Percentiles rank a stretch among this genome's conserved stretches.
These are phyloP conservation scores for Striga hermonthica DNA, from an alignment of 305 asterid genomes.

Conservation along the genomic window DNA sequence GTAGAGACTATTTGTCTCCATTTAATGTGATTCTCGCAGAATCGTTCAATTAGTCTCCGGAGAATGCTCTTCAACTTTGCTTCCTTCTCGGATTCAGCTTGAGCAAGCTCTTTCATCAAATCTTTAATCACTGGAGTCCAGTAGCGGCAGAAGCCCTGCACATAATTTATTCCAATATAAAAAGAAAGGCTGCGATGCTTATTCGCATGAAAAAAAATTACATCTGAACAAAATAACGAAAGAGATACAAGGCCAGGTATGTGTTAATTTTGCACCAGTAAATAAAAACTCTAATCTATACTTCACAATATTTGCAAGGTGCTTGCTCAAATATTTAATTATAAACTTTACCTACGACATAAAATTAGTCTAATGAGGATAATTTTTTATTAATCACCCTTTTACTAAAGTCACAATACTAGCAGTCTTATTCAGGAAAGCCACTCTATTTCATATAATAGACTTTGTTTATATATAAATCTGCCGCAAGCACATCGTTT, in stretches of 20 bases:
- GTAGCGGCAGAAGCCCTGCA: constrained; percentile 86
- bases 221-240: constrained; percentile 18
- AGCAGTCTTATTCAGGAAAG: constrained; percentile 19
- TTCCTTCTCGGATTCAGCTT: constrained; percentile 87
- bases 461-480: neutral
- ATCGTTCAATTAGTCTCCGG: constrained; percentile 71
- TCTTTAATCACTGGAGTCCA: constrained; percentile 78
- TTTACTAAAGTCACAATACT: constrained; percentile 1
- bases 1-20: constrained; percentile 86
- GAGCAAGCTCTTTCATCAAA: constrained; percentile 66
- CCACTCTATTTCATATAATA: neutral
- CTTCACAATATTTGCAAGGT: neutral
- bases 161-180: constrained; percentile 26
- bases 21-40: constrained; percentile 67
- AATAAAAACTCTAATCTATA: neutral
- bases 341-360: neutral
- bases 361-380: no score
- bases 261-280: no score
- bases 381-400: neutral
- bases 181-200: constrained; percentile 20
- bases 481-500: constrained; percentile 1
- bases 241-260: neutral
- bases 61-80: constrained; percentile 79
- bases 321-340: constrained; percentile 1
- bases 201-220: constrained; percentile 18